Percentiles rank a stretch among this genome's conserved stretches.
phyloP scores from a whole-genome alignment of 352 stramenopile species.

The Globisporangium uncinulatum region DNA sequence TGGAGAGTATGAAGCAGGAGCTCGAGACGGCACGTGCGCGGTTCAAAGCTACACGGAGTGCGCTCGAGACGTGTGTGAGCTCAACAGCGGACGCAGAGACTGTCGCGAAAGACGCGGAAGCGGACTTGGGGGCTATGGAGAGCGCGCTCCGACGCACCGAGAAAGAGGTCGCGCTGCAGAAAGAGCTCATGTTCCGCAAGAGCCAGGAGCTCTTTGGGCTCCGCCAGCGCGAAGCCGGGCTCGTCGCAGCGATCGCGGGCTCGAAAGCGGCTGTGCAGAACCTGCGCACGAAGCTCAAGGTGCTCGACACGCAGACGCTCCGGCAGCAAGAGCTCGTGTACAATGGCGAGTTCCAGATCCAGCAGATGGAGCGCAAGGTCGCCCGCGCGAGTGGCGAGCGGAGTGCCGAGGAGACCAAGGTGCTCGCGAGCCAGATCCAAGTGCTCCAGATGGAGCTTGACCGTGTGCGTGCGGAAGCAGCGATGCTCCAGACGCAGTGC shows the following conservation, averaged over 20 bases:
- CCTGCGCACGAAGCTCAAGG: slow-evolving; percentile 85
- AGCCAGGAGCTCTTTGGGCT: slow-evolving; percentile 86
- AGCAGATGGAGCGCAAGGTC: slow-evolving; percentile 95
- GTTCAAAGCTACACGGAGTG: slow-evolving; percentile 79
- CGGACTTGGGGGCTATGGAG: slow-evolving; percentile 57
- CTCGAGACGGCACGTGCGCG: slow-evolving; percentile 54
- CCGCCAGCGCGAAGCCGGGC: slow-evolving; percentile 79
- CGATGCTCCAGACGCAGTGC: slow-evolving; percentile 86
- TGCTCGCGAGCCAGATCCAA: slow-evolving; percentile 89
- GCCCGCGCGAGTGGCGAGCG: slow-evolving; percentile 90
- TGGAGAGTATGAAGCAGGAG: slow-evolving; percentile 81
- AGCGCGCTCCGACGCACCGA: slow-evolving; percentile 54
- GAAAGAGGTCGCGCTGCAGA: slow-evolving; percentile 80
- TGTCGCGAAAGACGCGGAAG: slow-evolving; percentile 85
- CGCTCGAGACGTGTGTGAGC: slow-evolving; percentile 67
- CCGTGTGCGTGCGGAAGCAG: slow-evolving; percentile 80
- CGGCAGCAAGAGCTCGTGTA: slow-evolving; percentile 94
- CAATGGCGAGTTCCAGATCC: slow-evolving; percentile 96
- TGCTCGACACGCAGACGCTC: slow-evolving; percentile 86
- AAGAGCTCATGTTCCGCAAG: slow-evolving; percentile 91
- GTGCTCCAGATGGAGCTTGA: slow-evolving; percentile 89
- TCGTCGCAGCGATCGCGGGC: slow-evolving; percentile 92
- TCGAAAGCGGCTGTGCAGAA: slow-evolving; percentile 85
- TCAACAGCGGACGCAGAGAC: slow-evolving; percentile 76
- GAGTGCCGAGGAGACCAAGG: slow-evolving; percentile 92